Base-by-base conservation (phyloP, 345 rosid genomes). In the Trapa incisa region DNA sequence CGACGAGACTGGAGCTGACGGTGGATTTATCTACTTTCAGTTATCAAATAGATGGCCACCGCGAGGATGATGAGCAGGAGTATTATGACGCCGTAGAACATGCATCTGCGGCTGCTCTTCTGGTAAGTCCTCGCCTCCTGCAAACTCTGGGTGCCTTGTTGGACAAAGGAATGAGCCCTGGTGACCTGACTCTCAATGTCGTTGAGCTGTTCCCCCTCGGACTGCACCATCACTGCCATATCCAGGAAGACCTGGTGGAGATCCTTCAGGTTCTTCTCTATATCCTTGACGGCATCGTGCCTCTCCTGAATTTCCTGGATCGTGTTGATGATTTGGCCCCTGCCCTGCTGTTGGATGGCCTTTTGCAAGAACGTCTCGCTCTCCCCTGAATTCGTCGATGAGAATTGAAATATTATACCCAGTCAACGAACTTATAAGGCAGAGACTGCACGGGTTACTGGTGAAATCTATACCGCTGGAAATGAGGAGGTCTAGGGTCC, bases 21-120 rank as follows among this genome's bases (percentile, higher is more conserved):
- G 11, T 45, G 48, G 13, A 6, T 32, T n/a, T 64, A 9, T 7
- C 4, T 72, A 58, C 2, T 87, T 50, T 95, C 96, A 91, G 3
- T 97, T 75, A 16, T 78, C 29, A 87, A 72, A 33, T 82, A 68
- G 73, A 73, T 53, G 8, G 91, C 80, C 61, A 94, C 91, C 32
- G 85, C 84, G 65, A 83, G 35, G 68, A 89, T 73, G 71, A 94
- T 85, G 41, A 86, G 70, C 67, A 91, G 71, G 83, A 94, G 72
- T 13, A 94, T 65, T 37, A 73, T 81, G 67, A 86, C 80, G 33
- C 85, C 91, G 42, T 37, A 73, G 79, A 96, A 91, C 4, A 81
- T 88, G 96, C 93, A 94, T 79, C 89, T 91, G 65, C 92, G 75
- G 36, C 93, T 75, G 70, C 74, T 91, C 73, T 84, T 89, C 92